Percentiles rank a stretch among this genome's conserved stretches.
Conservation (phyloP, 805 yeast species). For the Metahyphopichia silvanorum region DNA sequence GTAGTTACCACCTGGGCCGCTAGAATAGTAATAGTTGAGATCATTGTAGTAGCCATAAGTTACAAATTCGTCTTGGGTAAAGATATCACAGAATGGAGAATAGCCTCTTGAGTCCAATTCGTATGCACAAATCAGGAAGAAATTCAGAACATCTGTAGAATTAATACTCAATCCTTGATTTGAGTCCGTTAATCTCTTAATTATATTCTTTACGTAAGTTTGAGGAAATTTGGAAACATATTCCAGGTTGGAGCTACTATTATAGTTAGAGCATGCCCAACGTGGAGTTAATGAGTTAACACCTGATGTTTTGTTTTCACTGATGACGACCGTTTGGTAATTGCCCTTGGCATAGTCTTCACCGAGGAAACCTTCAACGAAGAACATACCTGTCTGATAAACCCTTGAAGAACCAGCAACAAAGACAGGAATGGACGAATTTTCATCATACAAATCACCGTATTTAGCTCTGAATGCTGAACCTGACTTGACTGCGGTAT, state of each 20-base stretch:
- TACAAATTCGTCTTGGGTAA: constrained; percentile 62
- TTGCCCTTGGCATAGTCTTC: constrained; percentile 28
- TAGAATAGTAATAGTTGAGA: constrained; percentile 51
- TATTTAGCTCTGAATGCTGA: constrained; percentile 41
- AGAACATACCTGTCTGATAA: constrained; percentile 47
- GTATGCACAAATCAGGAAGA: constrained; percentile 65
- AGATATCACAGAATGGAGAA: constrained; percentile 60
- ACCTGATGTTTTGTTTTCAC: constrained; percentile 45
- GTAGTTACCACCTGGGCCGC: constrained; percentile 57
- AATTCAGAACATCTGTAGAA: constrained; percentile 42
- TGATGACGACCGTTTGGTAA: constrained; percentile 24
- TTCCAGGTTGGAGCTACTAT: constrained; percentile 18
- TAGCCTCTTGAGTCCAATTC: constrained; percentile 65
- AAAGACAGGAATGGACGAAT: constrained; percentile 43
- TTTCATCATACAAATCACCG: constrained; percentile 36
- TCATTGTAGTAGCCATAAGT: constrained; percentile 59
- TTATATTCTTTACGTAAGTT: constrained; percentile 48
- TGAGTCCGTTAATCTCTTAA: constrained; percentile 48
- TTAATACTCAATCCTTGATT: constrained; percentile 52
- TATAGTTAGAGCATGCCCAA: constrained; percentile 32
- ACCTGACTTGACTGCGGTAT: constrained; percentile 44
- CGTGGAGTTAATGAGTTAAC: constrained; percentile 54
- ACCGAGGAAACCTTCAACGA: constrained; percentile 54
- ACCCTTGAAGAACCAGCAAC: constrained; percentile 50
- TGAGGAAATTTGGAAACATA: constrained; percentile 20